Evolutionary conservation across 1,139 yeast genomes (phyloP).

Genomic region (Kluyveromyces sp.): DNA sequence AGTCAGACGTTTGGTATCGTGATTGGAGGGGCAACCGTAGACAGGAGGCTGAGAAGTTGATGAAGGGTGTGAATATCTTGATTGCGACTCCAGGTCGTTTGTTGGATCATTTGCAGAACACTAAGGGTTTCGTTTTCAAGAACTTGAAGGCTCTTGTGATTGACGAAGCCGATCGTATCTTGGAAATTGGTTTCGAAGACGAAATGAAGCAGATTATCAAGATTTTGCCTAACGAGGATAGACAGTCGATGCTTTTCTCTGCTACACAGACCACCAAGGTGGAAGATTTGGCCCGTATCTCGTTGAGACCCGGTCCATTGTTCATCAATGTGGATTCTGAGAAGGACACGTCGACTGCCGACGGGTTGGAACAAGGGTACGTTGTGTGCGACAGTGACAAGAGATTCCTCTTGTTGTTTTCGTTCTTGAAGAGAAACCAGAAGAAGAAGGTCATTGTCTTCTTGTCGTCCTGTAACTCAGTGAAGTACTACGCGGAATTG

Average conservation of each 20-base stretch:
- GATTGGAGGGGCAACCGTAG: constrained; percentile 98
- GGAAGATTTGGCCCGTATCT: constrained; percentile 94
- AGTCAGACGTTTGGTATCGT: constrained; percentile 93
- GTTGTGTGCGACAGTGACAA: constrained; percentile 96
- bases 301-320: constrained; percentile 89
- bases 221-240: constrained; percentile 84
- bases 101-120: constrained; percentile 92
- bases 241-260: constrained; percentile 95
- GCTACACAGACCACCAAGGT: constrained; percentile 99
- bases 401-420: constrained; percentile 79
- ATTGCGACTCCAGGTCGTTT: constrained; percentile 98
- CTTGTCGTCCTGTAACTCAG: constrained; percentile 93
- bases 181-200: constrained; percentile 96
- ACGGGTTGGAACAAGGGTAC: constrained; percentile 95
- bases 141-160: constrained; percentile 88
- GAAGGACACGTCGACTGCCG: constrained; percentile 80
- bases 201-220: constrained; percentile 96
- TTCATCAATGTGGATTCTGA: constrained; percentile 91
- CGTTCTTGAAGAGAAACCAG: constrained; percentile 83
- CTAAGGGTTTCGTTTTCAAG: constrained; percentile 88
- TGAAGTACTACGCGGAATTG: constrained; percentile 89
- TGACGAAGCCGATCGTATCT: constrained; percentile 95
- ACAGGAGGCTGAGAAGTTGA: constrained; percentile 90
- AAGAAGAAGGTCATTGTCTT: constrained; percentile 92
- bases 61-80: constrained; percentile 85